phyloP scores from a whole-genome alignment of 2,329 filamentous ascomycete species.

The Botrytis fabae region DNA sequence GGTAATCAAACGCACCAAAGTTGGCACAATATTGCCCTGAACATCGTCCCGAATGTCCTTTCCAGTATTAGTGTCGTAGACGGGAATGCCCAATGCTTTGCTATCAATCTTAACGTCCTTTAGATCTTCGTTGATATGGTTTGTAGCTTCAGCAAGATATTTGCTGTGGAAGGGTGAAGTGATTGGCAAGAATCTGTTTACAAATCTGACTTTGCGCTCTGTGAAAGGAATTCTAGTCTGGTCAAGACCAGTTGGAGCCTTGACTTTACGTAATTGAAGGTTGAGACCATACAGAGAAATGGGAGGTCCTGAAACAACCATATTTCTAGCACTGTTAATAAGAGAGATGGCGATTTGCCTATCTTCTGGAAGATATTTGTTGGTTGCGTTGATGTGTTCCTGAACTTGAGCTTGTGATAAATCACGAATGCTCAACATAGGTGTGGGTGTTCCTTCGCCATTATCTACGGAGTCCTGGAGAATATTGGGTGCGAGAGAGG shows the following conservation, averaged over 20 bases:
- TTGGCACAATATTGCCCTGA: slow-evolving; percentile 78
- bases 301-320: slow-evolving; percentile 94
- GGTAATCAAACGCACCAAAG: slow-evolving; percentile 88
- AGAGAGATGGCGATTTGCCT: slow-evolving; percentile 94
- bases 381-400: slow-evolving; percentile 94
- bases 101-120: slow-evolving; percentile 77
- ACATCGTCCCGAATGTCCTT: slow-evolving; percentile 74
- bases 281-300: slow-evolving; percentile 97
- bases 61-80: slow-evolving; percentile 88
- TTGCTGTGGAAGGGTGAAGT: slow-evolving; percentile 98
- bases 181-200: slow-evolving; percentile 95
- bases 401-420: slow-evolving; percentile 85
- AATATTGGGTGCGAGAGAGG: slow-evolving; percentile 86
- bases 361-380: slow-evolving; percentile 90
- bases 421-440: slow-evolving; percentile 97
- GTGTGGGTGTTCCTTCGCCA: slow-evolving; percentile 92
- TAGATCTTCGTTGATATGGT: slow-evolving; percentile 82
- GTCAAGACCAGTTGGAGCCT: slow-evolving; percentile 94
- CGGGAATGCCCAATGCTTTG: slow-evolving; percentile 74
- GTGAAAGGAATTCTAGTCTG: slow-evolving; percentile 94
- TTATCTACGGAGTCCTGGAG: slow-evolving; percentile 91
- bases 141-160: slow-evolving; percentile 80
- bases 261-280: slow-evolving; percentile 90
- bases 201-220: slow-evolving; percentile 93
- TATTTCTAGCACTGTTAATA: slow-evolving; percentile 94